Base-by-base conservation (phyloP, 2,329 filamentous ascomycete genomes). In the Verticillium klebahnii region DNA sequence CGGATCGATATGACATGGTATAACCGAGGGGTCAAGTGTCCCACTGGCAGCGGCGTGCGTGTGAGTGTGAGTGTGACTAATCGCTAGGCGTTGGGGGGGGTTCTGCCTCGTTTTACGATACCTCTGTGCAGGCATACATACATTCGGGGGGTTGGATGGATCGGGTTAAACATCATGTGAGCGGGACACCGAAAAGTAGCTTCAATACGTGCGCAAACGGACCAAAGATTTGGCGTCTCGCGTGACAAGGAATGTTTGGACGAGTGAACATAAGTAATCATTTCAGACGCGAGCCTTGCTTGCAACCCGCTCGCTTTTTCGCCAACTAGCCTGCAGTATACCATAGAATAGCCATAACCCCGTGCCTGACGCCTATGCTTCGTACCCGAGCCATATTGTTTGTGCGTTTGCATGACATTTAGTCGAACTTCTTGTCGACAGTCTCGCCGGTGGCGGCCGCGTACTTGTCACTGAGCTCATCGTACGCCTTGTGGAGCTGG, bases 401-500 rank as follows among this genome's bases (percentile, higher is more conserved):
- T 52, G 34, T 36, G 34, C 12, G 2, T 11, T 52, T 52, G 19
- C 45, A 11, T 52, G 17, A 11, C 31, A 23, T 59, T 71, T 82
- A 85, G 72, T 78, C 80, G 15, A 81, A 78, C 81, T 91, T 91
- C 78, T 85, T 86, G 60, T 82, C 80, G 56, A 82, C 78, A 62
- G 76, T 69, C 67, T 83, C 79, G 31, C 58, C 58, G 12, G 58
- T 59, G 14, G 85, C 82, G 63, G 81, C 78, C 63, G 87, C 84
- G 69, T 93, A 89, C 82, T 95, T 87, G 73, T 98, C 93, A 66
- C 91, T 88, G 70, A 98, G 82, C 68, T 89, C 87, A 74, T 91
- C 86, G 78, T 97, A 98, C 81, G 96, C 93, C 73, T 87, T 85
- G 75, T 88, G 87, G 64, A 98, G 83, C 59, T 91, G 91, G 73